Evolutionary conservation across 352 stramenopile species (phyloP), one percentile per base, ranked within the genome.

Genomic region (Phytophthora ohioensis): DNA sequence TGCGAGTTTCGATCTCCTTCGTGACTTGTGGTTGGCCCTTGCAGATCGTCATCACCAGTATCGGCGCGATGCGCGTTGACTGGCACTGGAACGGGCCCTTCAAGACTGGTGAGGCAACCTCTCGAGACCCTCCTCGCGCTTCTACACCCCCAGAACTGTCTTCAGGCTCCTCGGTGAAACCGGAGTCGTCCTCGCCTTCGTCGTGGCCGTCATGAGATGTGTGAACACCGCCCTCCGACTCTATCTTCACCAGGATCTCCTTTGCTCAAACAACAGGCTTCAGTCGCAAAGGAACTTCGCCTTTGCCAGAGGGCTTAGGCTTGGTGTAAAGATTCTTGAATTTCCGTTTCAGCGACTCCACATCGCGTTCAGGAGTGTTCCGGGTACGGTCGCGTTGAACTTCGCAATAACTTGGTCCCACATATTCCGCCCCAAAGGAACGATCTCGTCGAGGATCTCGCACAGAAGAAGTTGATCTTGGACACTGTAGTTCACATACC

Each of bases 391-490:
- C 2, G 39, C 9, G 5, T 63, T 52, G 12, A 8, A 53, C n/a
- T 4, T 5, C 3, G 17, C 12, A 4, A 42, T 30, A 2, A 63
- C 41, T 4, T 10, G 27, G 5, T 45, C 55, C 55, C 32, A 53
- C 55, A 52, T 49, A 6, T 30, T 42, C 3, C 30, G 17, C 0
- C 41, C 55, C 4, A 49, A n/a, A 4, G 53, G 36, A 0, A 59
- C 5, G 38, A 39, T 39, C 2, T 35, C 8, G 12, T 48, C 38
- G 0, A 11, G n/a, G 2, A 60, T 10, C 13, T 0, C 3, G 12
- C 39, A 62, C 1, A 60, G 9, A 0, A 60, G 38, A 17, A 60
- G 39, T 12, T 60, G 53, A 10, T 60, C 53, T 12, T 39, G 17
- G 8, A 41, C 5, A 36, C 9, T 49, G 17, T 35, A 59, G 49